Conservation (phyloP, 108 stramenopile genomes). For the Hondaea fermentalgiana region DNA sequence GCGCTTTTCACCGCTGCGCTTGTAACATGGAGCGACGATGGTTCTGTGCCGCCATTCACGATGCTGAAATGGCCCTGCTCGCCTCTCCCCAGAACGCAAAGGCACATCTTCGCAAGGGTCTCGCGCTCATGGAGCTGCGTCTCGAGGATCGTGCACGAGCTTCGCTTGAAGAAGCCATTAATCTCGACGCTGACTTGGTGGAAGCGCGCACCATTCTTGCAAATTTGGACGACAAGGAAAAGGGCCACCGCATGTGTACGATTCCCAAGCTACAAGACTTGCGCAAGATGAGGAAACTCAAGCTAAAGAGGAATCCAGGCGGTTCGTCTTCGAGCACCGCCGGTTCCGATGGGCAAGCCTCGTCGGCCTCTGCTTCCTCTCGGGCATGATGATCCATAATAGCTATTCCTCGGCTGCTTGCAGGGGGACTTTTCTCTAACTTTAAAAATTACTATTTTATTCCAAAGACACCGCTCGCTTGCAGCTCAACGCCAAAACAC, state of each 20-base stretch:
- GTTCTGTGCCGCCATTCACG: neutral
- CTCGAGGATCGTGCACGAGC: neutral
- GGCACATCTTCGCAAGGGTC: neutral
- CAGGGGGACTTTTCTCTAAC: too few relatives aligned
- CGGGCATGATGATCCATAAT: too few relatives aligned
- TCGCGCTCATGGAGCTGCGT: neutral
- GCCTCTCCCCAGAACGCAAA: neutral
- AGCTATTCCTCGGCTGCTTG: too few relatives aligned
- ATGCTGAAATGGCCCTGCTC: neutral
- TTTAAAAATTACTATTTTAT: too few relatives aligned
- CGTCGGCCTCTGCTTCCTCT: too few relatives aligned
- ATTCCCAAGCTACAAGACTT: neutral
- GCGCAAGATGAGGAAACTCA: too few relatives aligned
- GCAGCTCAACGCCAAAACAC: too few relatives aligned
- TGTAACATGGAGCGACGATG: neutral
- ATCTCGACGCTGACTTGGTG: neutral
- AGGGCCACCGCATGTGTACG: neutral
- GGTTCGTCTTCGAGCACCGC: too few relatives aligned
- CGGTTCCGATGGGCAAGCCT: too few relatives aligned
- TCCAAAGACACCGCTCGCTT: too few relatives aligned
- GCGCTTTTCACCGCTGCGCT: neutral
- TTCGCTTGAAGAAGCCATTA: neutral
- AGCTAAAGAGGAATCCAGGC: too few relatives aligned
- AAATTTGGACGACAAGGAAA: neutral
- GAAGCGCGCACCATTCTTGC: neutral